Evolutionary conservation across 2,329 filamentous ascomycete species (phyloP).

Genomic region (Rhynchosporium secalis): DNA sequence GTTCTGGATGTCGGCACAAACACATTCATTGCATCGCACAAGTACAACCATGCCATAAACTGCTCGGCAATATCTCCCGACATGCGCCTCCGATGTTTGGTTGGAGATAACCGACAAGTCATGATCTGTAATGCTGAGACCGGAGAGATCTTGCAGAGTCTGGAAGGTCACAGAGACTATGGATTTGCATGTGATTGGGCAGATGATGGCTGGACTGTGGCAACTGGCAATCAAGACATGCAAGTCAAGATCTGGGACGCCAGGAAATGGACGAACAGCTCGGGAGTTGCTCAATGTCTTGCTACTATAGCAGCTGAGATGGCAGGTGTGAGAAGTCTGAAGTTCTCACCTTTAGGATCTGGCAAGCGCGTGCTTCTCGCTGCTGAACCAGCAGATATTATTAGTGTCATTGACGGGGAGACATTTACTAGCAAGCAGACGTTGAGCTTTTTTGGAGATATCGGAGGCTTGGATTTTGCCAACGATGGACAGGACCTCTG

Average conservation of each 20-base stretch:
- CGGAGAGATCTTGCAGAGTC: constrained; percentile 55
- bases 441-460: constrained; percentile 73
- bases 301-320: constrained; percentile 62
- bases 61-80: constrained; percentile 73
- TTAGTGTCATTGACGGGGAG: constrained; percentile 69
- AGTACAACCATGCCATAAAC: constrained; percentile 66
- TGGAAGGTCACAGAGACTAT: constrained; percentile 67
- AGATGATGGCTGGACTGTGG: constrained; percentile 72
- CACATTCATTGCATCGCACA: constrained; percentile 54
- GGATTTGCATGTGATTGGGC: constrained; percentile 81
- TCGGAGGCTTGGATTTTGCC: constrained; percentile 67
- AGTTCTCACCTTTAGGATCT: constrained; percentile 70
- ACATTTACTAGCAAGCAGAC: constrained; percentile 66
- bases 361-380: constrained; percentile 67
- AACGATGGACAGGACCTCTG: constrained; percentile 68
- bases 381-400: constrained; percentile 73
- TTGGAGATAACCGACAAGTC: constrained; percentile 67
- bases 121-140: constrained; percentile 70
- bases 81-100: constrained; percentile 68
- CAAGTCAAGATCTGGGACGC: constrained; percentile 76
- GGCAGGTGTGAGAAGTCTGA: constrained; percentile 66
- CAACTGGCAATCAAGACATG: constrained; percentile 76
- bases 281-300: constrained; percentile 50
- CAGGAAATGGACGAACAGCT: constrained; percentile 61
- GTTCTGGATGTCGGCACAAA: constrained; percentile 60